These are phyloP conservation scores for Penicillium rolfsii DNA, from an alignment of 2,329 filamentous ascomycete genomes.

Conservation along the genomic window DNA sequence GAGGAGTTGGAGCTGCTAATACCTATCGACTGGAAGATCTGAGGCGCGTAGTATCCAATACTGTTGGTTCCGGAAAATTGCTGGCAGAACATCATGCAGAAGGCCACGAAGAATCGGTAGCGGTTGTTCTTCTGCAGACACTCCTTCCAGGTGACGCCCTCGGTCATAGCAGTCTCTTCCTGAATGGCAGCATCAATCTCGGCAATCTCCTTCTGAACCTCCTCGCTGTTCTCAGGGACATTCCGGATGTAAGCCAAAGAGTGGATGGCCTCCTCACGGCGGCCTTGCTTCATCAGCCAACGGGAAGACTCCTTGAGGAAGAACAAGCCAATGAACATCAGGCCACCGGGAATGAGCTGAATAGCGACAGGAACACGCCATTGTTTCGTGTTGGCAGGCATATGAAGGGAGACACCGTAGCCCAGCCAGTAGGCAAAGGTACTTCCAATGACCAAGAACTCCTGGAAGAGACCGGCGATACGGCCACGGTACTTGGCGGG, in stretches of 20 bases:
- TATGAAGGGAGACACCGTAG: conserved; percentile 54
- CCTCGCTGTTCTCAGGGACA: conserved; percentile 31
- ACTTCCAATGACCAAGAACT: conserved; percentile 47
- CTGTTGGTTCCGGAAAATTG: conserved; percentile 47
- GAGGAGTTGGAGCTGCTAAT: conserved; percentile 38
- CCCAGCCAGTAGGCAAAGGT: conserved; percentile 58
- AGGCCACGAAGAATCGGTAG: conserved; percentile 42
- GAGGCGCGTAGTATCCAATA: conserved; percentile 46
- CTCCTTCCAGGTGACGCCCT: conserved; percentile 49
- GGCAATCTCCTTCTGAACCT: conserved; percentile 40
- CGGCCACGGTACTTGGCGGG: conserved; percentile 39
- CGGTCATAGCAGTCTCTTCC: conserved; percentile 45
- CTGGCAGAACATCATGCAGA: conserved; percentile 47
- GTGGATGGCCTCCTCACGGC: conserved; percentile 48
- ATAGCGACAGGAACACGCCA: conserved; percentile 59
- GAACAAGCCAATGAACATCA: conserved; percentile 55
- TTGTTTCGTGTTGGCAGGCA: conserved; percentile 52
- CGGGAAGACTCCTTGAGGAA: conserved; percentile 58
- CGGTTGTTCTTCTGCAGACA: conserved; percentile 44
- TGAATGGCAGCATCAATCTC: conserved; percentile 48
- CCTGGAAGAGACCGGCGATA: conserved; percentile 43
- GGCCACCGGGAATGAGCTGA: conserved; percentile 56
- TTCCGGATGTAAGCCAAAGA: conserved; percentile 45
- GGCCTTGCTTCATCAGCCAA: conserved; percentile 59
- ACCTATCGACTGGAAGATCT: conserved; percentile 44